These are phyloP conservation scores for Rubus idaeus DNA, from an alignment of 306 rosid genomes.

Conservation along the genomic window DNA sequence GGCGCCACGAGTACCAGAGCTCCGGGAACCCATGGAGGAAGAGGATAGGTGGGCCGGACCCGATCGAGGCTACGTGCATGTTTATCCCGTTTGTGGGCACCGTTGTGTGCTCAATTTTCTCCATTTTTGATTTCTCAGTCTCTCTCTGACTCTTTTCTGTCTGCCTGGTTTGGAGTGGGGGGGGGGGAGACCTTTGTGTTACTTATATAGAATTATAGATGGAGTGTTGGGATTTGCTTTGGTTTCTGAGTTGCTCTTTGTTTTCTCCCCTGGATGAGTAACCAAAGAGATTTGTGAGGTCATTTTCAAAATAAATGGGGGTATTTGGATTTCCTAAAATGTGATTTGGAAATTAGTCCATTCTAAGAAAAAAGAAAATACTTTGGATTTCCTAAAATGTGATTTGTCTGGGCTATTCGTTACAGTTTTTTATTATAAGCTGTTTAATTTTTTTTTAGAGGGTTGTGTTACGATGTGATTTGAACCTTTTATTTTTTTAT, in stretches of 20 bases:
- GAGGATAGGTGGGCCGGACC: conserved; percentile 57
- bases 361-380: no score
- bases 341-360: neutral
- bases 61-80: conserved; percentile 70
- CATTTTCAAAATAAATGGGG: neutral
- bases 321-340: no score
- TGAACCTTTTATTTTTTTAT: no score
- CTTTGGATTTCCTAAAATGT: no score
- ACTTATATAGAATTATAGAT: neutral
- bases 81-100: conserved; percentile 60
- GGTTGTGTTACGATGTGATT: no score
- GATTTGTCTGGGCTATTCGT: no score
- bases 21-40: conserved; percentile 74
- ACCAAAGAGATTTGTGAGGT: neutral
- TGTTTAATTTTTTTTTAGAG: no score
- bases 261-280: neutral
- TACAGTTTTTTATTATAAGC: no score
- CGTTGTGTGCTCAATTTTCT: conserved; percentile 53
- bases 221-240: neutral
- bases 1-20: conserved; percentile 81
- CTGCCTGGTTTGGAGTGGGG: neutral
- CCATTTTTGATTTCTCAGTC: conserved; percentile 34
- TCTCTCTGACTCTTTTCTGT: no score
- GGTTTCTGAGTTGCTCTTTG: neutral
- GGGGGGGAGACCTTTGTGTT: neutral